Evolutionary conservation across 1,139 yeast genomes (phyloP).

Genomic region (Lodderomyces oxycetoniae): DNA sequence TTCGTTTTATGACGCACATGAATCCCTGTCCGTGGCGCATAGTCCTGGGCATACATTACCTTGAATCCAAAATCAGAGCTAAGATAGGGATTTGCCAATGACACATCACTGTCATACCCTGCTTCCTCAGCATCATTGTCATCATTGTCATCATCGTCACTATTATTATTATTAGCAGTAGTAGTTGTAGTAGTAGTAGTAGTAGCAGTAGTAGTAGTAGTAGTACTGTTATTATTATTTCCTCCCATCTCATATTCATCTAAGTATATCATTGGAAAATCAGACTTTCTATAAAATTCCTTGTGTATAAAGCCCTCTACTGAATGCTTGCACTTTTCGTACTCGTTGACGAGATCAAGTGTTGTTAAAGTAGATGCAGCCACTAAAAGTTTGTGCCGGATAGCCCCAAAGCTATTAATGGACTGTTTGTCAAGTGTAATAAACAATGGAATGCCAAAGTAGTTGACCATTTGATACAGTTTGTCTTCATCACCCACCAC

Average conservation of each 20-base stretch:
- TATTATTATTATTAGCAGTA: background rate
- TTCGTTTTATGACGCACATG: background rate
- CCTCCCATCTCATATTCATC: too few relatives aligned
- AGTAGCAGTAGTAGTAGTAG: slow-evolving; percentile 10
- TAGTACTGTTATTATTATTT: slow-evolving; percentile 28
- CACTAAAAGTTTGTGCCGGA: slow-evolving; percentile 54
- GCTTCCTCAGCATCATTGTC: slow-evolving; percentile 10
- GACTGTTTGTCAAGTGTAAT: slow-evolving; percentile 51
- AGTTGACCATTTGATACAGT: slow-evolving; percentile 32
- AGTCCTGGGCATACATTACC: slow-evolving; percentile 32
- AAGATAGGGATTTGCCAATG: slow-evolving; percentile 49
- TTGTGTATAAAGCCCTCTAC: slow-evolving; percentile 13
- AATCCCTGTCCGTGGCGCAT: background rate
- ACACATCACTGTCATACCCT: slow-evolving; percentile 45
- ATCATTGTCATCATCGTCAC: slow-evolving; percentile 14
- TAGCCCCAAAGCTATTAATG: slow-evolving; percentile 44
- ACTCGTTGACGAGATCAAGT: slow-evolving; percentile 23
- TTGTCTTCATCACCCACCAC: slow-evolving; percentile 42
- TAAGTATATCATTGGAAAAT: slow-evolving; percentile 36
- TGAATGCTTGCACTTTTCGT: slow-evolving; percentile 16
- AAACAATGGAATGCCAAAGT: slow-evolving; percentile 75
- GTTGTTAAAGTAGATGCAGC: slow-evolving; percentile 23
- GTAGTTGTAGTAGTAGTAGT: background rate
- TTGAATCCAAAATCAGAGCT: slow-evolving; percentile 49
- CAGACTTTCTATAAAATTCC: slow-evolving; percentile 25